Base-by-base conservation (phyloP, 1,139 yeast genomes). In the Debaryomyces subglobosus region DNA sequence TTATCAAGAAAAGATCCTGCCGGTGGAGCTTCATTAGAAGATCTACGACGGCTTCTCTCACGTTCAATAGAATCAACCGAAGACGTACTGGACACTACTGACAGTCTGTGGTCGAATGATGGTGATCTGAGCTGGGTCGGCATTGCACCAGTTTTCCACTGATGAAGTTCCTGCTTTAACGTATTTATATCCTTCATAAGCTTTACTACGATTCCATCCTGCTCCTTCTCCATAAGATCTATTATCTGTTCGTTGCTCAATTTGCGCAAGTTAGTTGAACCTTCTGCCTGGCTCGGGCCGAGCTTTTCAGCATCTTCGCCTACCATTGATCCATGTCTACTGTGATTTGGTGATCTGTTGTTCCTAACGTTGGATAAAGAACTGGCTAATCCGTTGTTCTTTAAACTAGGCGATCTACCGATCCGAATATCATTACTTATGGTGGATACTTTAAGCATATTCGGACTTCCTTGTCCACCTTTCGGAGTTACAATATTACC, bases 151-250 rank as follows among this genome's bases (percentile, higher is more conserved):
- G 46, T 41, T 49, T 57, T 69, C 44, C 76, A 62, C 5, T 51
- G 49, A 43, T 62, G 70, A 55, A 82, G 83, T 51, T 84, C 88
- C 33, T 77, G 80, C 53, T 76, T 79, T 50, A 84, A 65, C 8
- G 53, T 52, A 21, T 74, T 75, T 35, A 84, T 82, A 55, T 84
- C 87, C 54, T 74, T 74, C 78, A 82, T 76, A 37, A 84, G 63
- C 56, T 75, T 79, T 53, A 83, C 64, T 7, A 83, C 89, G 33
- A 83, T 80, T 2, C 85, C 86, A 56, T 84, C 89, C 59, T 84
- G 89, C 59, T 84, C 89, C 49, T 82, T 74, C 59, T 84, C 89
- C 87, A 84, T 82, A 48, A 78, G 68, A 60, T 83, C 85, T 43
- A 84, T 77, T 35, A 80, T 72, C 51, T 79, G 81, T 42, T 78